Evolutionary conservation across 2,329 filamentous ascomycete species (phyloP).

Genomic region (Cladosporium sp.): DNA sequence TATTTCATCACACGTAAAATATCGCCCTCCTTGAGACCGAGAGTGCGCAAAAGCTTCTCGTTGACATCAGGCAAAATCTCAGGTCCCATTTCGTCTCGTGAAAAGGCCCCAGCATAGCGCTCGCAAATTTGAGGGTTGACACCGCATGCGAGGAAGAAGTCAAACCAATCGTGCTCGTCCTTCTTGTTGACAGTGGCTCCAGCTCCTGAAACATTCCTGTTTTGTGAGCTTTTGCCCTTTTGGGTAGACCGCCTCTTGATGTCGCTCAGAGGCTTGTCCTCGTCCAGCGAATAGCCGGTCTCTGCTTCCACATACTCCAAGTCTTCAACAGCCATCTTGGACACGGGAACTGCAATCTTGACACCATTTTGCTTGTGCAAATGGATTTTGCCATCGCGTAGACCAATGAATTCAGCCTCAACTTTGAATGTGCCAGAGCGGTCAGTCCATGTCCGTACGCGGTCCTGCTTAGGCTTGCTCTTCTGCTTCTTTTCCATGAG

Average conservation of each 20-base stretch:
- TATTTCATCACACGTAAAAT: slow-evolving; percentile 92
- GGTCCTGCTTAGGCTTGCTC: slow-evolving; percentile 75
- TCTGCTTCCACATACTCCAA: slow-evolving; percentile 87
- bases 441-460: slow-evolving; percentile 91
- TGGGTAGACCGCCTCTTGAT: slow-evolving; percentile 56
- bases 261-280: slow-evolving; percentile 88
- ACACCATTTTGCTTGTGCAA: slow-evolving; percentile 97
- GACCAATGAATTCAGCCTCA: slow-evolving; percentile 89
- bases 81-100: slow-evolving; percentile 92
- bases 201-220: slow-evolving; percentile 31
- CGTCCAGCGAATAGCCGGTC: slow-evolving; percentile 82
- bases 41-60: slow-evolving; percentile 71
- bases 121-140: slow-evolving; percentile 91
- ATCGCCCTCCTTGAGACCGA: slow-evolving; percentile 94
- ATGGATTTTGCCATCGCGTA: slow-evolving; percentile 95
- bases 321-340: slow-evolving; percentile 94
- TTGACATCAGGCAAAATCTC: slow-evolving; percentile 88
- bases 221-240: slow-evolving; percentile 41
- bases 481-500: slow-evolving; percentile 59
- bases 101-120: slow-evolving; percentile 84
- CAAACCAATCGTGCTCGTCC: slow-evolving; percentile 94
- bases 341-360: slow-evolving; percentile 92
- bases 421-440: slow-evolving; percentile 94
- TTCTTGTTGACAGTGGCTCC: slow-evolving; percentile 66
- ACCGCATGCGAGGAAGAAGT: slow-evolving; percentile 92